phyloP scores from a whole-genome alignment of 768 basidiomycete species.

The Phanerodontia chrysosporium region DNA sequence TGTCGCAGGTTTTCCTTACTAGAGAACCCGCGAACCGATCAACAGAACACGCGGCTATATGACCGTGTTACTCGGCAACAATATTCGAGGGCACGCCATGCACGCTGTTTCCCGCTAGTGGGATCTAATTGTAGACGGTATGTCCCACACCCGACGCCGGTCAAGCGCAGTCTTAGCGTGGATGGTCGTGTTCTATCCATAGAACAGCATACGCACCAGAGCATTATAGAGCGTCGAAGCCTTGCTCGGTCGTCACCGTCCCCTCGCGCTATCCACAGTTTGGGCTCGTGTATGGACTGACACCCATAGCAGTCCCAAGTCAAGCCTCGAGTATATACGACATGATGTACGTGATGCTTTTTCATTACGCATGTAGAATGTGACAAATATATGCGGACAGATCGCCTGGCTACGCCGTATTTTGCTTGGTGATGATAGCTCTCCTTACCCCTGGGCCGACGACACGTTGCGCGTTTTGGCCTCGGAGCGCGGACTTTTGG shows the following conservation, averaged over 20 bases:
- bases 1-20: too few relatives aligned
- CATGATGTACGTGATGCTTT: too few relatives aligned
- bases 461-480: not conserved
- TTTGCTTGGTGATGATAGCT: not conserved
- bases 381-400: not conserved
- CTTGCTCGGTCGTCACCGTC: not conserved
- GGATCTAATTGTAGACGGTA: not conserved
- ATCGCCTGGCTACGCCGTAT: not conserved
- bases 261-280: too few relatives aligned
- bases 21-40: not conserved
- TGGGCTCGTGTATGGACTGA: too few relatives aligned
- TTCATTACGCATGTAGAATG: too few relatives aligned
- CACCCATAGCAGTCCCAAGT: too few relatives aligned
- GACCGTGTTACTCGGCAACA: not conserved
- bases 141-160: conserved; percentile 1
- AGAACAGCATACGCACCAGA: not conserved
- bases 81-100: not conserved
- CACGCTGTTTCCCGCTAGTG: not conserved
- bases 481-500: not conserved
- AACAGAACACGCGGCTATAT: not conserved
- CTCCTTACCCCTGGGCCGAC: conserved; percentile 5
- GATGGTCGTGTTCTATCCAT: not conserved
- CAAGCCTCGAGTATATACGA: too few relatives aligned
- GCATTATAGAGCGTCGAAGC: not conserved
- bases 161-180: not conserved